These are phyloP conservation scores for Leptographium wingfieldii DNA, from an alignment of 2,329 filamentous ascomycete genomes.

Conservation along the genomic window DNA sequence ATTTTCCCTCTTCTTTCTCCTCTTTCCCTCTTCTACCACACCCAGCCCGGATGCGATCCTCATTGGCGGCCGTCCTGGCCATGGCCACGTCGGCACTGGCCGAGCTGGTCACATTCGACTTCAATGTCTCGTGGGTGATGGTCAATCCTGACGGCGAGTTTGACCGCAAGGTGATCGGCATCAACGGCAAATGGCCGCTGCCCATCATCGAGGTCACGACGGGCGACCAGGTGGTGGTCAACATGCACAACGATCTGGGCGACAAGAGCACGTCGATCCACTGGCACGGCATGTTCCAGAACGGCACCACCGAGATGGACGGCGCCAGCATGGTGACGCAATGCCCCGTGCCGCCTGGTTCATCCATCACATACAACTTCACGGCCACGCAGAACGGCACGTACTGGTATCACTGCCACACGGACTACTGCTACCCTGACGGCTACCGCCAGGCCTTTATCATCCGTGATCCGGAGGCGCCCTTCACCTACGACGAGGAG, in stretches of 20 bases:
- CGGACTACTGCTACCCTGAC: conserved; percentile 55
- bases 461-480: conserved; percentile 42
- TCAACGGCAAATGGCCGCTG: conserved; percentile 66
- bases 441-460: conserved; percentile 23
- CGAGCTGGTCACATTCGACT: conserved; percentile 44
- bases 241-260: conserved; percentile 44
- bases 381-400: conserved; percentile 48
- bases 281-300: conserved; percentile 61
- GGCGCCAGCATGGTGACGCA: conserved; percentile 54
- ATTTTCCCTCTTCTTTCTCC: neutral
- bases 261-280: conserved; percentile 52
- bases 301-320: conserved; percentile 59
- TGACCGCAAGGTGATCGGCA: conserved; percentile 56
- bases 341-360: conserved; percentile 50
- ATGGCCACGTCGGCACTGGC: conserved; percentile 18
- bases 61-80: conserved; percentile 4
- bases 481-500: conserved; percentile 52
- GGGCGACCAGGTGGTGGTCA: conserved; percentile 49
- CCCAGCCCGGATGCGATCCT: conserved; percentile 5
- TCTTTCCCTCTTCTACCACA: neutral
- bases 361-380: conserved; percentile 56
- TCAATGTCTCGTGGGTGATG: conserved; percentile 58
- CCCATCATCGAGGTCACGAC: conserved; percentile 50
- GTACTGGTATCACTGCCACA: conserved; percentile 69
- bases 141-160: conserved; percentile 58